Evolutionary conservation across 495 filamentous ascomycete genomes (phyloP), one percentile per base, ranked within the genome.

Genomic region (Tuber umbilicatum): DNA sequence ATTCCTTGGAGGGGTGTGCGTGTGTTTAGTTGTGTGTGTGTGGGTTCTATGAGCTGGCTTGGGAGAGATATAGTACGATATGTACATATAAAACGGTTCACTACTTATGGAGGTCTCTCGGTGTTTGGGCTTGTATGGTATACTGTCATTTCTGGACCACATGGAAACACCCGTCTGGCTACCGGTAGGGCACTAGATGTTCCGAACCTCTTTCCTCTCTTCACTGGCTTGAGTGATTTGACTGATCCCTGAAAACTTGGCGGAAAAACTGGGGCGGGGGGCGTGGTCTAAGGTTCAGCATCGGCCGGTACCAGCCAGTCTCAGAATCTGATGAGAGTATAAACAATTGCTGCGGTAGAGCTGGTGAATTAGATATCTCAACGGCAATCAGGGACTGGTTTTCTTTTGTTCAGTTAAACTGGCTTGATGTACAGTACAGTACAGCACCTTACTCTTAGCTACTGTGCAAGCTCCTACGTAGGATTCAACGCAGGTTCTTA

Each of bases 141-240:
- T 64, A 55, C 50, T 64, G 27, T 19, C 14, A 64, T 64, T 55
- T 64, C 55, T 64, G 55, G 14, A 35, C 55, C 55, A 64, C 55
- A 64, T 64, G 55, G 55, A 64, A 64, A 64, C 55, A 64, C 55
- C 55, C 55, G 55, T 64, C 55, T 64, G 55, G 55, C 27, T 64
- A 64, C 55, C 14, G 55, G 55, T 64, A 5, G 27, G 55, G 35
- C 55, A 64, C 31, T 64, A 27, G 27, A 64, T 16, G 14, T 6
- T 64, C 31, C 27, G 27, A 35, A 17, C 31, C 14, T 35, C 35
- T 64, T 64, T 10, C 19, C 27, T 64, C 55, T 64, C 14, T 14
- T 31, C 14, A 27, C 27, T 64, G 55, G 55, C 5, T 64, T 64
- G 55, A 64, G 55, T 64, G 27, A 64, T 64, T 64, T 64, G 55